Evolutionary conservation across 495 filamentous ascomycete species (phyloP).

Genomic region (Penicillium paxilli): DNA sequence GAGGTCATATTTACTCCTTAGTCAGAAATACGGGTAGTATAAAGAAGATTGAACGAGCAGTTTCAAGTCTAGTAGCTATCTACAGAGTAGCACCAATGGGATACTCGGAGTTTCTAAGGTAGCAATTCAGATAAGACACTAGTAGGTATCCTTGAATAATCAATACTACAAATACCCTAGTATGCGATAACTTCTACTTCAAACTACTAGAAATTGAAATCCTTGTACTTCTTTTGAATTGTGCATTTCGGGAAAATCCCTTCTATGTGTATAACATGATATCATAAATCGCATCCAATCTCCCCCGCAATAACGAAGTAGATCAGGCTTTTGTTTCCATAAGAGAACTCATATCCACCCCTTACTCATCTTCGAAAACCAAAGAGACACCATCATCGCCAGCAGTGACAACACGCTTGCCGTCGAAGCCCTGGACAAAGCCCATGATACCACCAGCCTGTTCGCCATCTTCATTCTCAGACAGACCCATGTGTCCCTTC

Average conservation of each 20-base stretch:
- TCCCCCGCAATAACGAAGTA: neutral
- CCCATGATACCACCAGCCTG: slow-evolving; percentile 79
- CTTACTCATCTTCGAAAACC: slow-evolving; percentile 60
- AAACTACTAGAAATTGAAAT: too few relatives aligned
- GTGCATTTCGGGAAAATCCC: neutral
- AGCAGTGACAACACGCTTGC: slow-evolving; percentile 72
- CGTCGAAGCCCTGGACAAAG: slow-evolving; percentile 77
- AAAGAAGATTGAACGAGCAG: too few relatives aligned
- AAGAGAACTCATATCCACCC: slow-evolving; percentile 7
- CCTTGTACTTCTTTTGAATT: too few relatives aligned
- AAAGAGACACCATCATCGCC: slow-evolving; percentile 80
- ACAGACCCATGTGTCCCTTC: slow-evolving; percentile 76
- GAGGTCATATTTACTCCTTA: too few relatives aligned
- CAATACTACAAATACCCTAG: too few relatives aligned
- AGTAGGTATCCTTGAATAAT: too few relatives aligned
- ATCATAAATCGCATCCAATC: slow-evolving; percentile 19
- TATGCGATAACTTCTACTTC: too few relatives aligned
- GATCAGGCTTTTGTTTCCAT: neutral
- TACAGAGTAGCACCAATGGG: too few relatives aligned
- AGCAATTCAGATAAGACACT: neutral
- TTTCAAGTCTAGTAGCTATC: too few relatives aligned
- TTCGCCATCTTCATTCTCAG: slow-evolving; percentile 63
- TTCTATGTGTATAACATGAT: slow-evolving; percentile 22
- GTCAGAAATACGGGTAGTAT: too few relatives aligned
- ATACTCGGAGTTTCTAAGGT: neutral